Evolutionary conservation across 2,329 filamentous ascomycete genomes (phyloP), one percentile per base, ranked within the genome.

Genomic region (Phialophora verrucosa): DNA sequence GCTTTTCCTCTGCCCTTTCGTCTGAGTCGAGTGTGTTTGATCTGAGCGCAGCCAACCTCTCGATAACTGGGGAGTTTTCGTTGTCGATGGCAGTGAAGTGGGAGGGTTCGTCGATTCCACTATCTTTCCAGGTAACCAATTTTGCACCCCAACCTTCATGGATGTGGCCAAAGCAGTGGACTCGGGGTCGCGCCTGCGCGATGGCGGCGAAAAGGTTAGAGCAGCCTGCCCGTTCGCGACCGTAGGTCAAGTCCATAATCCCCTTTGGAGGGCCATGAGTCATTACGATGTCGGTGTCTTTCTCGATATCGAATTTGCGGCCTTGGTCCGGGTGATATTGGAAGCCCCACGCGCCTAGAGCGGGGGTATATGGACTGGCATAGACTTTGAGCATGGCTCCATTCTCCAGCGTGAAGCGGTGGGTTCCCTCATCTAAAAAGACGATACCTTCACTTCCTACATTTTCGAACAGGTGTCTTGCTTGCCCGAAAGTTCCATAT

Each of bases 211-310:
- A 78, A 7, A 79, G 70, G 44, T 69, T 12, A 4, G 73, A 65
- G 61, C 76, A 79, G 4, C 77, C 78, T 31, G 75, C 75, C 42
- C 74, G 72, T 27, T 76, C 57, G n/a, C 64, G 68, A 8, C 63
- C 69, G 2, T 71, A 63, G 8, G 79, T 78, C 2, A 72, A 69
- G 71, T 88, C 85, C 58, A 86, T 74, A 1, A 88, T 75, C 1
- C 84, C 83, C 7, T 71, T 75, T 0, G 85, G 84, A 1, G 85
- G 85, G 0, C 85, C 84, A 63, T 88, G 85, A 0, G 85, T 87
- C 23, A 87, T 80, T 31, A 78, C 82, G 0, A 87, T 63, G 68
- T 88, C 82, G 0, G 79, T 75, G 0, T 70, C 75, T 0, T 68
- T 59, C 12, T 62, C 53, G 23, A 79, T 75, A 1, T 63, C 59